Percentiles rank a stretch among this genome's conserved stretches.
Evolutionary conservation across 768 basidiomycete genomes (phyloP).

Genomic region (Termitomyces sp.): DNA sequence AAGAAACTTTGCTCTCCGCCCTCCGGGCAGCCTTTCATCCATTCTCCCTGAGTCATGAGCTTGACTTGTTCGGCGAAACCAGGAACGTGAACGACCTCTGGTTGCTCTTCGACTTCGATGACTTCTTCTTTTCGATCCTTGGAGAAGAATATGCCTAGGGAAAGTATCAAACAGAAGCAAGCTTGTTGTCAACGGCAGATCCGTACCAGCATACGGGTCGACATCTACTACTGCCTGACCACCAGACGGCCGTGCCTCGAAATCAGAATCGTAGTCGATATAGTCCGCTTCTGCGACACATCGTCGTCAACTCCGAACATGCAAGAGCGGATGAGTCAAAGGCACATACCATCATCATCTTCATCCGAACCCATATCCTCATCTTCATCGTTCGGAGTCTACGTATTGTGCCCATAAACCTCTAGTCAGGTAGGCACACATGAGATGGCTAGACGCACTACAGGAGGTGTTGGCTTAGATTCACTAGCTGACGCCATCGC

Average conservation of each 20-base stretch:
- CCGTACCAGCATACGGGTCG: slow-evolving; percentile 84
- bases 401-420: not conserved
- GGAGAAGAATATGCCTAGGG: slow-evolving; percentile 85
- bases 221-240: slow-evolving; percentile 46
- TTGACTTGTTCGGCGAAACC: slow-evolving; percentile 39
- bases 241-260: slow-evolving; percentile 39
- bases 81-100: slow-evolving; percentile 44
- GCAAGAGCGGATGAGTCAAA: not conserved
- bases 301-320: not conserved
- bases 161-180: slow-evolving; percentile 3
- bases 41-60: slow-evolving; percentile 83
- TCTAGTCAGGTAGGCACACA: not conserved
- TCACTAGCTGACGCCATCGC: slow-evolving; percentile 32
- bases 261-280: slow-evolving; percentile 82
- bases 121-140: slow-evolving; percentile 91
- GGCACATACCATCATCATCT: slow-evolving; percentile 41
- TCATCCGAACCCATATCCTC: slow-evolving; percentile 42
- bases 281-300: slow-evolving; percentile 44
- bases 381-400: slow-evolving; percentile 58
- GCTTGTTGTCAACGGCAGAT: not conserved
- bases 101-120: slow-evolving; percentile 84
- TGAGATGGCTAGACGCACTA: slow-evolving; percentile 15
- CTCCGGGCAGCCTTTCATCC: slow-evolving; percentile 98
- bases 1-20: slow-evolving; percentile 86
- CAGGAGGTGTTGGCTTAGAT: slow-evolving; percentile 18